Evolutionary conservation across 371 early-diverging fungal species (phyloP).

Genomic region (Actinomortierella wolfii): DNA sequence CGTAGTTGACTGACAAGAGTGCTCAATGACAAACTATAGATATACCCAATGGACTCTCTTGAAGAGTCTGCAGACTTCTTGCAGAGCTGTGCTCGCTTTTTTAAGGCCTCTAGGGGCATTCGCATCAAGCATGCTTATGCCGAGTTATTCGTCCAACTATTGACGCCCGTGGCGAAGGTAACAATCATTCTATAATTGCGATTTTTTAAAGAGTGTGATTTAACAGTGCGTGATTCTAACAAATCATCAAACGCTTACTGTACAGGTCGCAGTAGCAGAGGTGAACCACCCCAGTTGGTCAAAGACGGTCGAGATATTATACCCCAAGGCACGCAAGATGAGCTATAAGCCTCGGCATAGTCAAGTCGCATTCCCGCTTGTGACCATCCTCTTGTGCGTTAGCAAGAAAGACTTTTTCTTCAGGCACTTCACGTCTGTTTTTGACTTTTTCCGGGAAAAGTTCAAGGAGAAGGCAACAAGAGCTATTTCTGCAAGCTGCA

Average conservation of each 20-base stretch:
- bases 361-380: constrained; percentile 84
- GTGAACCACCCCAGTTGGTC: constrained; percentile 94
- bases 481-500: constrained; percentile 74
- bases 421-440: constrained; percentile 73
- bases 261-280: constrained; percentile 88
- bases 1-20: too few relatives aligned
- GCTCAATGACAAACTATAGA: constrained; percentile 45
- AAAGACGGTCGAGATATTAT: constrained; percentile 89
- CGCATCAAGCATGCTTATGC: constrained; percentile 92
- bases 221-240: not conserved
- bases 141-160: constrained; percentile 84
- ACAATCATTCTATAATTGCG: not conserved
- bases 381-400: constrained; percentile 87
- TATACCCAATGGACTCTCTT: constrained; percentile 90
- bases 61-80: constrained; percentile 95
- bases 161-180: constrained; percentile 90
- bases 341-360: constrained; percentile 81
- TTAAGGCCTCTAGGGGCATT: constrained; percentile 79
- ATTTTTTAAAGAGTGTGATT: not conserved
- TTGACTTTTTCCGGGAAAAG: constrained; percentile 79
- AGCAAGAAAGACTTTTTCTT: constrained; percentile 89
- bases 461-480: constrained; percentile 70
- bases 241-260: too few relatives aligned
- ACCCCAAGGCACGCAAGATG: constrained; percentile 91
- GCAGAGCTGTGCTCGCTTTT: constrained; percentile 84